phyloP scores from a whole-genome alignment of 2,329 filamentous ascomycete genomes.

The Aspergillus viridinutans region DNA sequence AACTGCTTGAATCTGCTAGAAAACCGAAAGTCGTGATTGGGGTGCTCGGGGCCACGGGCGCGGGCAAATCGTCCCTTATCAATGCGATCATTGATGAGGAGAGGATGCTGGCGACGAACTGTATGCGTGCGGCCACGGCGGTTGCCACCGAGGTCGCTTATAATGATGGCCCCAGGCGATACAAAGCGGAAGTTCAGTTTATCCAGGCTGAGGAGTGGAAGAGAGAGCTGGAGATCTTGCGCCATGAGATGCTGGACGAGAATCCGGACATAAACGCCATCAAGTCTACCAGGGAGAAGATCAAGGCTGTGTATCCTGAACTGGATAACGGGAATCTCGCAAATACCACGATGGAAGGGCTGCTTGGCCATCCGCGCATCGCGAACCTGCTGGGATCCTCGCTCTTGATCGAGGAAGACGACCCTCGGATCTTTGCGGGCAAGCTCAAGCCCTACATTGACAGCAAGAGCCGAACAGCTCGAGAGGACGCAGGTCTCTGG shows the following conservation, averaged over 20 bases:
- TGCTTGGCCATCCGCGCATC: conserved; percentile 43
- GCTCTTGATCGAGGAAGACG: conserved; percentile 35
- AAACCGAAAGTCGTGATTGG: conserved; percentile 46
- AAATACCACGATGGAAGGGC: conserved; percentile 32
- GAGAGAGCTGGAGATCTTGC: conserved; percentile 48
- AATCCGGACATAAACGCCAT: conserved; percentile 43
- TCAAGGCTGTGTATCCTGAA: conserved; percentile 34
- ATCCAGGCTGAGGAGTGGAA: conserved; percentile 51
- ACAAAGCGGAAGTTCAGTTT: conserved; percentile 57
- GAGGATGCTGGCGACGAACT: conserved; percentile 52
- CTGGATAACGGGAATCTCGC: conserved; percentile 41
- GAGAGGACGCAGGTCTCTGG: conserved; percentile 41
- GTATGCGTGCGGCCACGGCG: conserved; percentile 60
- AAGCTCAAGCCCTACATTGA: conserved; percentile 51
- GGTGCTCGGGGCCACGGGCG: conserved; percentile 59
- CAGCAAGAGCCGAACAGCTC: conserved; percentile 43
- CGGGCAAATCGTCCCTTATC: conserved; percentile 60
- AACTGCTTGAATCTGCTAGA: neutral
- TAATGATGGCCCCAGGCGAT: conserved; percentile 47
- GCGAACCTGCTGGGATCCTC: conserved; percentile 45
- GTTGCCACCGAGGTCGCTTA: conserved; percentile 58
- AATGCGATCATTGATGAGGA: conserved; percentile 62
- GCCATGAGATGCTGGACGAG: conserved; percentile 45
- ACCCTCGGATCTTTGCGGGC: conserved; percentile 42
- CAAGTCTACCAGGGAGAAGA: conserved; percentile 42